Percentiles rank a stretch among this genome's conserved stretches.
Evolutionary conservation across 2,329 filamentous ascomycete species (phyloP).

Genomic region (Aspergillus pseudoviridinutans): DNA sequence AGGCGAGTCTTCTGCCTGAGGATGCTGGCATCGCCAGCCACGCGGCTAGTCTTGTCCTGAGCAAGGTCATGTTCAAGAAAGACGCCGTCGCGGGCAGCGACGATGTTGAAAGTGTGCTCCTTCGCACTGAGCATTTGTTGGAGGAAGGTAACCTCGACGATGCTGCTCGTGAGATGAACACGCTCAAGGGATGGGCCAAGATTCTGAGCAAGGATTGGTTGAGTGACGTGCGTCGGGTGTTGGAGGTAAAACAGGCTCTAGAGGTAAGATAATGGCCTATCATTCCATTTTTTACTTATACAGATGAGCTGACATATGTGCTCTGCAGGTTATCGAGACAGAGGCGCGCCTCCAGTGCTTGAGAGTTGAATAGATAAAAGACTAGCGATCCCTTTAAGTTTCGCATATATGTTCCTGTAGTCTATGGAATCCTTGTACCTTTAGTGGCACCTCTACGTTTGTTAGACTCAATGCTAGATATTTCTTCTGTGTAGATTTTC

Average conservation of each 20-base stretch:
- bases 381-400: conserved; percentile 24
- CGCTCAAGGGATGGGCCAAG: conserved; percentile 89
- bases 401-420: conserved; percentile 29
- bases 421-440: conserved; percentile 36
- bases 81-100: conserved; percentile 74
- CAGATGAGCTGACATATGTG: conserved; percentile 13
- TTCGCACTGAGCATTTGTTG: conserved; percentile 80
- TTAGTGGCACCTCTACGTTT: conserved; percentile 34
- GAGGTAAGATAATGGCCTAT: conserved; percentile 62
- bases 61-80: conserved; percentile 96
- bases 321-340: conserved; percentile 71
- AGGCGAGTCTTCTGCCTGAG: conserved; percentile 86
- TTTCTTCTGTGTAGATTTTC: conserved; percentile 1
- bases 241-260: conserved; percentile 93
- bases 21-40: conserved; percentile 93
- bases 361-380: conserved; percentile 62
- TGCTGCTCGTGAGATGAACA: conserved; percentile 93
- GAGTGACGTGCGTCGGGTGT: conserved; percentile 79
- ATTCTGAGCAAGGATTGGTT: conserved; percentile 93
- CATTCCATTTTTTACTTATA: neutral
- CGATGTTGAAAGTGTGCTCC: conserved; percentile 91
- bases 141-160: conserved; percentile 91
- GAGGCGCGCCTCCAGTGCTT: conserved; percentile 87
- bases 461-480: conserved; percentile 38
- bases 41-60: conserved; percentile 82